A percentile compares a stretch with the other conserved stretches of the same genome.
These are phyloP conservation scores for Hypomontagnella submonticulosa DNA, from an alignment of 495 filamentous ascomycete genomes.

Conservation along the genomic window DNA sequence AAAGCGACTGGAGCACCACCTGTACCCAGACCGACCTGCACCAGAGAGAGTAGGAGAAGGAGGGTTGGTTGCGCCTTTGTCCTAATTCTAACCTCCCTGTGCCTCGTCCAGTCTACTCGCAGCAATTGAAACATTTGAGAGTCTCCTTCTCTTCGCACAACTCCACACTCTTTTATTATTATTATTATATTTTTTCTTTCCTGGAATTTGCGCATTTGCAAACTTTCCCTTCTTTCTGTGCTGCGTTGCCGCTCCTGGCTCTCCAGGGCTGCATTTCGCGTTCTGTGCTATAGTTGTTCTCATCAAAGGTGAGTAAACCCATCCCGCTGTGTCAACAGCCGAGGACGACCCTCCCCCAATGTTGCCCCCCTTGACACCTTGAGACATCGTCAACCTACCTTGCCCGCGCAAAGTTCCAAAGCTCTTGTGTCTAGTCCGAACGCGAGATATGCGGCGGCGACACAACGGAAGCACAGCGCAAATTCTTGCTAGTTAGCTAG, in stretches of 20 bases:
- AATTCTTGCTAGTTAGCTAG: slow-evolving; percentile 7
- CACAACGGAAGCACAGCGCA: slow-evolving; percentile 28
- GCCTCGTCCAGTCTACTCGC: slow-evolving; percentile 45
- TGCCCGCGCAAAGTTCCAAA: slow-evolving; percentile 28
- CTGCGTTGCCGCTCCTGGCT: slow-evolving; percentile 53
- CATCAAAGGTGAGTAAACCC: slow-evolving; percentile 47
- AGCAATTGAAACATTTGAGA: slow-evolving; percentile 49
- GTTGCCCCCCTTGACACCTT: slow-evolving; percentile 29
- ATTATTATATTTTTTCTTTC: slow-evolving; percentile 37
- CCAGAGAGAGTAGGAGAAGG: not conserved
- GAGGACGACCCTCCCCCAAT: slow-evolving; percentile 30
- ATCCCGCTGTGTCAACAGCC: slow-evolving; percentile 33
- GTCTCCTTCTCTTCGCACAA: slow-evolving; percentile 51
- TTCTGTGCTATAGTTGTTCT: slow-evolving; percentile 51
- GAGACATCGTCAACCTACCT: slow-evolving; percentile 40
- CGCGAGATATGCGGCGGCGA: slow-evolving; percentile 32
- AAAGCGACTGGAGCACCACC: not conserved
- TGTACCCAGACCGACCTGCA: too few relatives aligned
- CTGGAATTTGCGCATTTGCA: slow-evolving; percentile 35
- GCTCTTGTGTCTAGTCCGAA: slow-evolving; percentile 20
- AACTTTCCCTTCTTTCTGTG: slow-evolving; percentile 25
- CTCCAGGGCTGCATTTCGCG: slow-evolving; percentile 52
- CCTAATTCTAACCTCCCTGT: slow-evolving; percentile 44
- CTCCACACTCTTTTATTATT: slow-evolving; percentile 52
- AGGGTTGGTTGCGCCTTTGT: slow-evolving; percentile 36